These are phyloP conservation scores for Sapria himalayana DNA, from an alignment of 345 rosid species.

Conservation along the genomic window DNA sequence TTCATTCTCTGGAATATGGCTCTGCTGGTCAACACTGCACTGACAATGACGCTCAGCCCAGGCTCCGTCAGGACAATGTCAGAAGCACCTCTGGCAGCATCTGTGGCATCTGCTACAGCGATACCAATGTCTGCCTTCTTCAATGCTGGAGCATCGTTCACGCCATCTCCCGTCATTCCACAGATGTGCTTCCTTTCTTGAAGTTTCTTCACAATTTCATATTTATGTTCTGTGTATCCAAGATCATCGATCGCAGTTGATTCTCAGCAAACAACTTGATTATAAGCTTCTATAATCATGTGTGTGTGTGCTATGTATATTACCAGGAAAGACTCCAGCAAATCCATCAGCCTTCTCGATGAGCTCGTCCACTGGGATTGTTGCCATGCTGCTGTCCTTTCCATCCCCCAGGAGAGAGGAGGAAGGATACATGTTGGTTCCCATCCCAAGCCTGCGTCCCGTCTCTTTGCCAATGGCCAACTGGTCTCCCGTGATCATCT, in stretches of 20 bases:
- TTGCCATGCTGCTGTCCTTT: constrained; percentile 33
- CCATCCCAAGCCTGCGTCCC: constrained; percentile 81
- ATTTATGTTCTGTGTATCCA: constrained; percentile 47
- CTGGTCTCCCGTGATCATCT: constrained; percentile 86
- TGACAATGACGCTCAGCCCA: constrained; percentile 53
- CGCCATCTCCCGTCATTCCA: constrained; percentile 85
- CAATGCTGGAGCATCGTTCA: constrained; percentile 66
- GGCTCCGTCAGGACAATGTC: constrained; percentile 71
- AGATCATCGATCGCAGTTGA: no score
- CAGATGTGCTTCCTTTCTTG: constrained; percentile 64
- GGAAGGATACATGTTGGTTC: constrained; percentile 74
- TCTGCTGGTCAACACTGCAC: constrained; percentile 64
- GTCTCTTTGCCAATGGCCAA: constrained; percentile 81
- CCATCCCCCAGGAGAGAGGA: constrained; percentile 41
- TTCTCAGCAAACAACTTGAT: no score
- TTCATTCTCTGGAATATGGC: constrained; percentile 85
- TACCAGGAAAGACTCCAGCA: constrained; percentile 84
- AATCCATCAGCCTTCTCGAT: constrained; percentile 74
- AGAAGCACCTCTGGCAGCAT: constrained; percentile 62
- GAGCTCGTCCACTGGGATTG: constrained; percentile 46
- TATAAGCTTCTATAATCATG: constrained; percentile 54
- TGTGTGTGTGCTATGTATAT: constrained; percentile 40
- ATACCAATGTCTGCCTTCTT: constrained; percentile 74
- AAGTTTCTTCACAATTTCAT: constrained; percentile 53
- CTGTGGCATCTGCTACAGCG: constrained; percentile 72